Evolutionary conservation across 1,284 basidiomycete species (phyloP).

Genomic region (Amanita bisporigera): DNA sequence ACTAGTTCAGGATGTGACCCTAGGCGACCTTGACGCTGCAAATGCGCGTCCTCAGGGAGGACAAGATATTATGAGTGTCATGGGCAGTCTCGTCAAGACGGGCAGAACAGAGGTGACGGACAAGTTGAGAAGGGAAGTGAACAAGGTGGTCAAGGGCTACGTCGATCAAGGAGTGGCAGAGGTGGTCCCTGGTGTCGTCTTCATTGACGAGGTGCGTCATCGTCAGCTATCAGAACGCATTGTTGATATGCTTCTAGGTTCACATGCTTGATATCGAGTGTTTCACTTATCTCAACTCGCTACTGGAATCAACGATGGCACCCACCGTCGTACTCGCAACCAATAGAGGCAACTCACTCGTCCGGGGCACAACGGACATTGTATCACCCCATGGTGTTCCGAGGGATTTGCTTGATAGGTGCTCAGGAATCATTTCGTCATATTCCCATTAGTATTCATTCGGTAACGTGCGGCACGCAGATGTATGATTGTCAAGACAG

Average conservation of each 20-base stretch:
- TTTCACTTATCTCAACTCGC: constrained; percentile 97
- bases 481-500: constrained; percentile 97
- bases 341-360: constrained; percentile 91
- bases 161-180: constrained; percentile 99
- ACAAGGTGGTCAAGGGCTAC: constrained; percentile 98
- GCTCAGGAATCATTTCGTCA: constrained; percentile 24
- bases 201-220: constrained; percentile 91
- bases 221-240: background rate
- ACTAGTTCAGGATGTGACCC: constrained; percentile 95
- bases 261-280: constrained; percentile 99
- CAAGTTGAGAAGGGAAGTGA: constrained; percentile 94
- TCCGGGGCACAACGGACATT: constrained; percentile 93
- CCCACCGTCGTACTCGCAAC: constrained; percentile 98
- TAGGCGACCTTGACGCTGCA: constrained; percentile 96
- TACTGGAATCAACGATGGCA: constrained; percentile 95
- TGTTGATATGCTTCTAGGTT: constrained; percentile 60
- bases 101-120: constrained; percentile 97
- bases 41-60: constrained; percentile 95
- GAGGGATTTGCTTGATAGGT: constrained; percentile 93
- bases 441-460: constrained; percentile 8
- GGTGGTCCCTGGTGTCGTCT: constrained; percentile 96
- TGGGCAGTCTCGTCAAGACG: constrained; percentile 96
- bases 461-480: constrained; percentile 42
- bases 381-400: constrained; percentile 94
- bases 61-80: constrained; percentile 99